Evolutionary conservation across 129 eudicot genomes (phyloP).

Genomic region (Centrapalus pauciflorus): DNA sequence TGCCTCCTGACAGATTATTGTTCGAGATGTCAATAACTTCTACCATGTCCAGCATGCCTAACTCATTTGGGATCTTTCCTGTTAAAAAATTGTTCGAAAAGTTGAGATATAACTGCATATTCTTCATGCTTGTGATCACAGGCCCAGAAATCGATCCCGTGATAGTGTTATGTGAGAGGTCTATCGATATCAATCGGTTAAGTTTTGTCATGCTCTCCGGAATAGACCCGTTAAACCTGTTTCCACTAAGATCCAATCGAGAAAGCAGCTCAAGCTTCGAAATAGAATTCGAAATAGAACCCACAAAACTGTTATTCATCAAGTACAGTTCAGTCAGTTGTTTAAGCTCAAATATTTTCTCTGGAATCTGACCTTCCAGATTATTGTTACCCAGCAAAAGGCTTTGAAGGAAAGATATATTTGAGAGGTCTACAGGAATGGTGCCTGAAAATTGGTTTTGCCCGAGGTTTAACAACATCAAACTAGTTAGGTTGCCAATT

Average conservation of each 20-base stretch:
- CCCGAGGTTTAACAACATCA: constrained; percentile 33
- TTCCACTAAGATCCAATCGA: constrained; percentile 54
- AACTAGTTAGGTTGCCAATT: constrained; percentile 52
- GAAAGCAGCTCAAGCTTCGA: constrained; percentile 57
- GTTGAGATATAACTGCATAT: constrained; percentile 56
- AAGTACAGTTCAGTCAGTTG: constrained; percentile 43
- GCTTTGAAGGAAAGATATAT: constrained; percentile 50
- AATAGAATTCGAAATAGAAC: constrained; percentile 47
- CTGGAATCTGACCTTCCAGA: constrained; percentile 67
- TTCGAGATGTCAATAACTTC: constrained; percentile 71
- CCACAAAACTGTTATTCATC: constrained; percentile 46
- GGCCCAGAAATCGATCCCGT: constrained; percentile 51
- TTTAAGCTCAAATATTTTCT: constrained; percentile 47
- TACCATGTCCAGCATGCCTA: constrained; percentile 66
- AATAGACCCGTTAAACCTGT: constrained; percentile 59
- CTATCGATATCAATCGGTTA: constrained; percentile 33
- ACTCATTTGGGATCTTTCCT: constrained; percentile 57
- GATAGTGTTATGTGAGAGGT: constrained; percentile 57
- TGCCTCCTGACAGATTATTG: constrained; percentile 60
- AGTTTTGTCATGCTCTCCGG: constrained; percentile 45
- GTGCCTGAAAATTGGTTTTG: constrained; percentile 54
- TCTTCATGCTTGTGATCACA: constrained; percentile 49
- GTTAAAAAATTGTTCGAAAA: constrained; percentile 53
- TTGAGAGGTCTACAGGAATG: constrained; percentile 56
- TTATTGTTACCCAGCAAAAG: constrained; percentile 40